Conservation (phyloP, 192 early-diverging fungal species). For the Endogone sp. region DNA sequence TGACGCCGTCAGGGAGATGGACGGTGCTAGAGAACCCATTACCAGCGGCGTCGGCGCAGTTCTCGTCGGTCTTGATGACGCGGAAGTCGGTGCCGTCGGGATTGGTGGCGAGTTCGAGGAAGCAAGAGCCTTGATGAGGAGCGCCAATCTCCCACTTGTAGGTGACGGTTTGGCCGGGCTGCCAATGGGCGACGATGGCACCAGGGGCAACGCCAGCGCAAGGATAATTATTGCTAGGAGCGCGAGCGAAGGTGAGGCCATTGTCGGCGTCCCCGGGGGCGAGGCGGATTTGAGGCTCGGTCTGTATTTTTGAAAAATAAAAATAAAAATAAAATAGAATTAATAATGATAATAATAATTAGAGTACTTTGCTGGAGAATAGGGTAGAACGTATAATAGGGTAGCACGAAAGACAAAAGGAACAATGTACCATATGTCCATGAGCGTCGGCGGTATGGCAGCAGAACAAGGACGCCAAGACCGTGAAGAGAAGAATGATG, state of each 20-base stretch:
- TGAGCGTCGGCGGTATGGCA: not conserved
- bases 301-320: too few relatives aligned
- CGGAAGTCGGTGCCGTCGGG: slow-evolving; percentile 8
- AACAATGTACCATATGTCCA: not conserved
- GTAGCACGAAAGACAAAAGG: not conserved
- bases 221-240: slow-evolving; percentile 9
- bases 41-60: slow-evolving; percentile 8
- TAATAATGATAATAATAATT: not conserved
- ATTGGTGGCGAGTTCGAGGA: slow-evolving; percentile 8
- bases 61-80: not conserved
- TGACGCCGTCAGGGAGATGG: slow-evolving; percentile 3
- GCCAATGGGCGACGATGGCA: not conserved
- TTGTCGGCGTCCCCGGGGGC: not conserved
- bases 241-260: not conserved
- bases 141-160: slow-evolving; percentile 11
- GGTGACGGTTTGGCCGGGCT: slow-evolving; percentile 2
- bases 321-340: not conserved
- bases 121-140: slow-evolving; percentile 7
- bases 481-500: not conserved
- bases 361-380: too few relatives aligned
- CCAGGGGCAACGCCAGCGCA: slow-evolving; percentile 3
- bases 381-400: too few relatives aligned
- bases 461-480: not conserved
- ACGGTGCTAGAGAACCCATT: not conserved
- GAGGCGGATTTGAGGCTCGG: not conserved